Conservation (phyloP, 345 rosid species). For the Populus simonii region DNA sequence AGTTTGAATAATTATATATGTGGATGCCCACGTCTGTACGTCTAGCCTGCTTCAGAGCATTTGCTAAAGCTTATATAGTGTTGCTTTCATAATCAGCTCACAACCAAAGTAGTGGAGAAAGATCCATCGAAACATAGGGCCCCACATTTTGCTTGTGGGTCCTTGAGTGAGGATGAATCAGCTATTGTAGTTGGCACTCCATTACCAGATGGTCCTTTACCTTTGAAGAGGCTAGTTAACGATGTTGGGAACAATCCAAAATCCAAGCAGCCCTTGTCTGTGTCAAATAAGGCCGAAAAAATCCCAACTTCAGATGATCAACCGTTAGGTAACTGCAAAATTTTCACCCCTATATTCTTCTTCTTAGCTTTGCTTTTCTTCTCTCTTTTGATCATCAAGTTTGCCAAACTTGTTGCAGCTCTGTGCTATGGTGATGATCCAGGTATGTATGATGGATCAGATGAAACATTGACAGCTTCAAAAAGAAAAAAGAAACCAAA, state of each 20-base stretch:
- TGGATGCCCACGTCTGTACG: not conserved
- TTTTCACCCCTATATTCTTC: not conserved
- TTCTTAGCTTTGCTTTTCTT: not conserved
- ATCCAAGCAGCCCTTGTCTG: constrained; percentile 33
- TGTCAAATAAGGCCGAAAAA: constrained; percentile 30
- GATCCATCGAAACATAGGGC: constrained; percentile 57
- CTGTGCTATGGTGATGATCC: constrained; percentile 44
- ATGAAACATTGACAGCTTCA: constrained; percentile 32
- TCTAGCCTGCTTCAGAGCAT: constrained; percentile 8
- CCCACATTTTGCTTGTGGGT: constrained; percentile 66
- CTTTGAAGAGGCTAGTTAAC: constrained; percentile 44
- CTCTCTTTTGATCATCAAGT: constrained; percentile 1
- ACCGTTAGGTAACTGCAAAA: constrained; percentile 31
- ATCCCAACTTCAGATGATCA: constrained; percentile 19
- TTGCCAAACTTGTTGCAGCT: constrained; percentile 36
- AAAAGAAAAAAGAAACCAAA: constrained; percentile 30
- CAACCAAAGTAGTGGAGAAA: constrained; percentile 67
- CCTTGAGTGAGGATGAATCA: constrained; percentile 49
- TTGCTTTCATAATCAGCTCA: constrained; percentile 50
- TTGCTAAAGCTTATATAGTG: constrained; percentile 3
- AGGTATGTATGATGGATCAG: constrained; percentile 37
- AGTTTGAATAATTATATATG: not conserved
- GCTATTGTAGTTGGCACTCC: constrained; percentile 48
- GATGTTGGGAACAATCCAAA: constrained; percentile 37
- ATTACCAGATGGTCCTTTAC: constrained; percentile 37